Conservation (phyloP, 495 filamentous ascomycete genomes). For the Xylaria nigripes region DNA sequence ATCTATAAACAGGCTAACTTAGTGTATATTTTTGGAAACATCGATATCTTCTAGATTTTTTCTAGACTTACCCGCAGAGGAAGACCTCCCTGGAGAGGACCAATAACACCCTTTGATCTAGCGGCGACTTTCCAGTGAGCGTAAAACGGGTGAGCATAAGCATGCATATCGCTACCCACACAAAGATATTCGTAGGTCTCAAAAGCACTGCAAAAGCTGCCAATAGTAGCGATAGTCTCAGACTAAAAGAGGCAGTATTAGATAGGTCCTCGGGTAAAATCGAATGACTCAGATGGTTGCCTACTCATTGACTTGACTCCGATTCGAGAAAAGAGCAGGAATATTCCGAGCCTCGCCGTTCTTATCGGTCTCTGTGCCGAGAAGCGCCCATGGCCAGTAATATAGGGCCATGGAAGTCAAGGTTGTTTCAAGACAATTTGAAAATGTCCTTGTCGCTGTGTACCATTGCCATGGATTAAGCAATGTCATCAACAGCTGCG, state of each 20-base stretch:
- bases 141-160: constrained; percentile 36
- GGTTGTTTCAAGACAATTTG: constrained; percentile 86
- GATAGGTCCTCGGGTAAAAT: not conserved
- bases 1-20: constrained; percentile 29
- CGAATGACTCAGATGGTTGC: not conserved
- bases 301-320: constrained; percentile 28
- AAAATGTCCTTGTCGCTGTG: constrained; percentile 85
- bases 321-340: constrained; percentile 15
- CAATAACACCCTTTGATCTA: constrained; percentile 38
- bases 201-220: constrained; percentile 81
- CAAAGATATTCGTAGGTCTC: constrained; percentile 80
- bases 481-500: constrained; percentile 58
- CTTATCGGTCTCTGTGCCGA: constrained; percentile 28
- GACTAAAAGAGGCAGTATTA: constrained; percentile 27
- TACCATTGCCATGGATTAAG: constrained; percentile 96
- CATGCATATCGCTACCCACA: constrained; percentile 60
- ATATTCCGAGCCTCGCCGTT: constrained; percentile 20
- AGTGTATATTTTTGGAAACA: not conserved
- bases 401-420: constrained; percentile 72
- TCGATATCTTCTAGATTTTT: constrained; percentile 8
- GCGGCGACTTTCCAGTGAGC: constrained; percentile 29
- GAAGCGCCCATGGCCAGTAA: constrained; percentile 75
- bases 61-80: constrained; percentile 51
- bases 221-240: constrained; percentile 62
- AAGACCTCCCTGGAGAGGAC: constrained; percentile 52